Evolutionary conservation across 129 eudicot species (phyloP), one percentile per base, ranked within the genome.

Genomic region (Pulicaria dysenterica): DNA sequence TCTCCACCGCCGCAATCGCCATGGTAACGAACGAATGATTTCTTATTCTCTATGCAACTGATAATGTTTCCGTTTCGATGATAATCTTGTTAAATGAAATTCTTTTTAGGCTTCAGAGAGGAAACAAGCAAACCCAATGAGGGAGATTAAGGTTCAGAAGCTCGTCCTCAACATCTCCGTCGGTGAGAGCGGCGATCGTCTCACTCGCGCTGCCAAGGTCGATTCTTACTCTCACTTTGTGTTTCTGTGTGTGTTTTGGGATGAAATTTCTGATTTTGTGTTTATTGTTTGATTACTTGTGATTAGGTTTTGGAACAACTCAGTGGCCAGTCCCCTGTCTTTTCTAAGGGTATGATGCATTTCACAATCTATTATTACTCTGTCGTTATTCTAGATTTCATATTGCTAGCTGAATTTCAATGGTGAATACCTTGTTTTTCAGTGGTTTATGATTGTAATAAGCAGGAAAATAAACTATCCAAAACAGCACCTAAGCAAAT

Each of bases 151-250:
- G 79, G 85, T 82, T 62, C 85, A 82, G 69, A 82, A 82, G 70
- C 85, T 82, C 54, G 85, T 82, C 38, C 82, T 82, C 49, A 82
- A 82, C 80, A 82, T 82, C 43, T 82, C 86, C 61, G 86, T 82
- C 38, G 86, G 86, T 51, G 86, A 82, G 53, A 82, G 86, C 38
- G 86, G 86, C 11, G 86, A 82, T 82, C 86, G 86, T 68, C 86
- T 82, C 53, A 82, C 86, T n/a, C 79, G 86, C 3, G 86, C 86
- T 17, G 77, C 86, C 64, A 82, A 82, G 86, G 85, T 82, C 42
- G 3, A 3, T 41, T 5, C 3, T 1, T 2, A 11, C 60, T 37
- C 34, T 69, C 36, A 12, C 36, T 38, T 4, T 8, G 2, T 45
- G 0, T 3, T n/a, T n/a, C 0, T 74, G 6, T 63, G 6, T 46